These are phyloP conservation scores for Dactylellina drechsleri DNA, from an alignment of 2,329 filamentous ascomycete species.

Conservation along the genomic window DNA sequence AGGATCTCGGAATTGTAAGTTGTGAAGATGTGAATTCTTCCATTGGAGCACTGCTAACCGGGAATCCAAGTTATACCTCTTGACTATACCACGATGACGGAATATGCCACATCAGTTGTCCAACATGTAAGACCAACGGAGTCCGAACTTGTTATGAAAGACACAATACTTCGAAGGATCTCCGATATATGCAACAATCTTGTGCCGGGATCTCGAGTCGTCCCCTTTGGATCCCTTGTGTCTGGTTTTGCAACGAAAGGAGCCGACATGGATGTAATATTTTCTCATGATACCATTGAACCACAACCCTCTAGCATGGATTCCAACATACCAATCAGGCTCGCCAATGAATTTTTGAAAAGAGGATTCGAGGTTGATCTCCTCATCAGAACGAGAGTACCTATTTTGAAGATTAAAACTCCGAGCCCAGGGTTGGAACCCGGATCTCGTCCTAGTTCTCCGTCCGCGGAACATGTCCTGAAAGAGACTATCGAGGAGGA, in stretches of 20 bases:
- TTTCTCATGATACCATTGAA: slow-evolving; percentile 65
- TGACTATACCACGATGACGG: slow-evolving; percentile 34
- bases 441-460: slow-evolving; percentile 21
- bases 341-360: slow-evolving; percentile 79
- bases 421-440: neutral
- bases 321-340: slow-evolving; percentile 74
- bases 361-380: slow-evolving; percentile 79
- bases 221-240: slow-evolving; percentile 58
- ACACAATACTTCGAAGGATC: slow-evolving; percentile 35
- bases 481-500: slow-evolving; percentile 39
- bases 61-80: slow-evolving; percentile 15
- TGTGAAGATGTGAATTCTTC: neutral
- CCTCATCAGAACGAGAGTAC: slow-evolving; percentile 80
- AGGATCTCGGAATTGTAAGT: slow-evolving; percentile 30
- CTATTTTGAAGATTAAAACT: slow-evolving; percentile 81
- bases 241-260: slow-evolving; percentile 84
- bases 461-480: slow-evolving; percentile 42
- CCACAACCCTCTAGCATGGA: slow-evolving; percentile 62
- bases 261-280: slow-evolving; percentile 90
- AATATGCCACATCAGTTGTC: slow-evolving; percentile 41
- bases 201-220: slow-evolving; percentile 55
- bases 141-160: slow-evolving; percentile 41
- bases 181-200: slow-evolving; percentile 56
- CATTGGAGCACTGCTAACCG: slow-evolving; percentile 16
- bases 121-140: slow-evolving; percentile 31